Conservation (phyloP, 2,329 filamentous ascomycete species). For the Myriangium duriaei region DNA sequence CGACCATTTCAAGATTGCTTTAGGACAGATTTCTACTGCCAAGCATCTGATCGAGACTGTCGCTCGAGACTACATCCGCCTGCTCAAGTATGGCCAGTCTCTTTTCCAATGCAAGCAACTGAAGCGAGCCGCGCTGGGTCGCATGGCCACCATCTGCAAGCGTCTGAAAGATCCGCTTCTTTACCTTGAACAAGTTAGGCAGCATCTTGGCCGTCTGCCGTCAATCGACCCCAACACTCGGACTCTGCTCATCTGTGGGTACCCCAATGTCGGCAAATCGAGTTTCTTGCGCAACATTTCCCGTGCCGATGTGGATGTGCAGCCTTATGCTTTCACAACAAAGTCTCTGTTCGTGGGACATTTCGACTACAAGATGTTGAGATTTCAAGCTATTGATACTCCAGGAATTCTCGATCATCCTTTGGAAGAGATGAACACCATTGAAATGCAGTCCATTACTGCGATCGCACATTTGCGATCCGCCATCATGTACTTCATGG, state of each 20-base stretch:
- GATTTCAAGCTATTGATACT: constrained; percentile 90
- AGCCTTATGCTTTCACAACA: constrained; percentile 97
- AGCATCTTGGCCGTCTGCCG: constrained; percentile 92
- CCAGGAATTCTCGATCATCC: constrained; percentile 97
- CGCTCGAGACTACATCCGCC: constrained; percentile 85
- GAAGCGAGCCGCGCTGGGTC: constrained; percentile 87
- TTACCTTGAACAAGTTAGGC: constrained; percentile 91
- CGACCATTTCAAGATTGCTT: constrained; percentile 93
- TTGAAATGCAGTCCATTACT: constrained; percentile 98
- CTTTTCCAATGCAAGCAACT: constrained; percentile 99
- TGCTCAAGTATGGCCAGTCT: constrained; percentile 92
- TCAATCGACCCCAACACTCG: constrained; percentile 97
- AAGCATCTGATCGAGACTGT: constrained; percentile 96
- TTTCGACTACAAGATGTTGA: constrained; percentile 90
- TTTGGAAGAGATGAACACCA: constrained; percentile 98
- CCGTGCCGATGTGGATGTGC: constrained; percentile 88
- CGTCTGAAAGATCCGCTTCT: constrained; percentile 86
- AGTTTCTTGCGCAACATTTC: constrained; percentile 89
- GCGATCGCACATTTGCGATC: constrained; percentile 93
- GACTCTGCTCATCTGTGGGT: constrained; percentile 91
- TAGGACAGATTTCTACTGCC: constrained; percentile 89
- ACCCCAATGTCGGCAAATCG: constrained; percentile 95
- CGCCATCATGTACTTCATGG: constrained; percentile 96
- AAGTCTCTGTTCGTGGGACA: constrained; percentile 96
- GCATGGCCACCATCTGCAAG: constrained; percentile 96